Conservation (phyloP, 2,329 filamentous ascomycete genomes). For the Ascochyta lentis region DNA sequence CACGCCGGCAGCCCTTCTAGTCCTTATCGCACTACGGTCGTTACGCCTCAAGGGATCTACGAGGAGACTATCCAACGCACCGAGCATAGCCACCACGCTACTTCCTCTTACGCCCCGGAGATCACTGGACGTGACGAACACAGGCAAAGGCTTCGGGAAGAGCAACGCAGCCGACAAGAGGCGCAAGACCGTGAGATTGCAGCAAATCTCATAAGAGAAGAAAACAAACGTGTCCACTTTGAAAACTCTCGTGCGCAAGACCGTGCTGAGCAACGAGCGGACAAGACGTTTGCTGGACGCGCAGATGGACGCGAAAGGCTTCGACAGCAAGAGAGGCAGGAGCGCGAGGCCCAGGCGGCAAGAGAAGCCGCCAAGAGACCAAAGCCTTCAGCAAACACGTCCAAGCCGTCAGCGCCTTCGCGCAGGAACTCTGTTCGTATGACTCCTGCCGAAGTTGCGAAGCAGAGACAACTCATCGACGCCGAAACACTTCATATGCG, state of each 20-base stretch:
- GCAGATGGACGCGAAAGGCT: constrained; percentile 24
- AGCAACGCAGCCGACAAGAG: constrained; percentile 33
- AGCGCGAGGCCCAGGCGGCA: constrained; percentile 11
- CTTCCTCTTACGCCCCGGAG: constrained; percentile 34
- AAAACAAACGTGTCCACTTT: constrained; percentile 40
- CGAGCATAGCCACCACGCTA: constrained; percentile 24
- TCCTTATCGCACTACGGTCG: constrained; percentile 29
- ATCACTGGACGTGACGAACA: constrained; percentile 30
- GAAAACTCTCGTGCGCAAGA: constrained; percentile 33
- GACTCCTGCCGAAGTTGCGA: constrained; percentile 15
- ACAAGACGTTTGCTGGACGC: constrained; percentile 27
- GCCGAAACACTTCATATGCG: constrained; percentile 33
- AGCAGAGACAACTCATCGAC: constrained; percentile 28
- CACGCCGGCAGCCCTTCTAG: constrained; percentile 20
- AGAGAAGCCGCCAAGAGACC: constrained; percentile 8
- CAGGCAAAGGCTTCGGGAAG: constrained; percentile 28
- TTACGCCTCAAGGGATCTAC: constrained; percentile 23
- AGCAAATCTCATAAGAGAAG: constrained; percentile 19
- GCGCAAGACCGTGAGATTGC: constrained; percentile 29
- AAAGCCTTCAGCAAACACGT: background rate
- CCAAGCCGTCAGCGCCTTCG: constrained; percentile 21
- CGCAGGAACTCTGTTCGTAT: constrained; percentile 27
- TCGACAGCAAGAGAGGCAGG: constrained; percentile 15
- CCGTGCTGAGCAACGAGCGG: constrained; percentile 28
- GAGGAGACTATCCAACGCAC: constrained; percentile 30